A percentile compares a stretch with the other conserved stretches of the same genome.
These are phyloP conservation scores for Periconia sp. DNA, from an alignment of 2,329 filamentous ascomycete genomes.

Conservation along the genomic window DNA sequence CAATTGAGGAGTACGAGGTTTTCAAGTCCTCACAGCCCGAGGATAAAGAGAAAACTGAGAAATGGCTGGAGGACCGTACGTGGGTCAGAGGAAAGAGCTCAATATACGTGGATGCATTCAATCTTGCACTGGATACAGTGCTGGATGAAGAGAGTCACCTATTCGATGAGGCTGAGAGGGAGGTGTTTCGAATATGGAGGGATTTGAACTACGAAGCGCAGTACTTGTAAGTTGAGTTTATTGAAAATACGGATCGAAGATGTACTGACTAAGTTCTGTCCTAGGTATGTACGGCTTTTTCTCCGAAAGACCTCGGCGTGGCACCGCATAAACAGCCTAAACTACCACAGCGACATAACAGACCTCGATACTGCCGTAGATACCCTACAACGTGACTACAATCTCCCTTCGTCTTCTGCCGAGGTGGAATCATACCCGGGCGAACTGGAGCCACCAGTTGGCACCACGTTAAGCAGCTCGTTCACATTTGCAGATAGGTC, in stretches of 20 bases:
- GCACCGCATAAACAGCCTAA: constrained; percentile 78
- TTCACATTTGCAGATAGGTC: constrained; percentile 84
- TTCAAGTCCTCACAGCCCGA: constrained; percentile 60
- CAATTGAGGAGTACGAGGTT: constrained; percentile 78
- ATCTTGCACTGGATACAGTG: constrained; percentile 85
- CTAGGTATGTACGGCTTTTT: constrained; percentile 89
- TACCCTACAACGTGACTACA: constrained; percentile 61
- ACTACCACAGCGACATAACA: constrained; percentile 81
- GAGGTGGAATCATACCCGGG: constrained; percentile 47
- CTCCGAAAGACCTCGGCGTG: constrained; percentile 87
- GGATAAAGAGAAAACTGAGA: constrained; percentile 44
- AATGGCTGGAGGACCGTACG: constrained; percentile 57
- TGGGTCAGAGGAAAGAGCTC: constrained; percentile 82
- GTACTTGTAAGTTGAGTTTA: constrained; percentile 68
- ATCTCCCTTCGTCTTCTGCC: constrained; percentile 54
- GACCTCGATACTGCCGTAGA: constrained; percentile 68
- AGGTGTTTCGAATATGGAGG: constrained; percentile 77
- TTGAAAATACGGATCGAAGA: neutral
- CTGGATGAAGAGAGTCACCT: constrained; percentile 85
- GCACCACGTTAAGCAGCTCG: constrained; percentile 52
- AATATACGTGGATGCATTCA: constrained; percentile 97
- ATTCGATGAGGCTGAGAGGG: constrained; percentile 77
- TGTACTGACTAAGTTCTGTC: neutral
- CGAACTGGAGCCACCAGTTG: constrained; percentile 52
- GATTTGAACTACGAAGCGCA: constrained; percentile 79